Conservation (phyloP, 2,329 filamentous ascomycete genomes). For the Hypoxylon sp. region DNA sequence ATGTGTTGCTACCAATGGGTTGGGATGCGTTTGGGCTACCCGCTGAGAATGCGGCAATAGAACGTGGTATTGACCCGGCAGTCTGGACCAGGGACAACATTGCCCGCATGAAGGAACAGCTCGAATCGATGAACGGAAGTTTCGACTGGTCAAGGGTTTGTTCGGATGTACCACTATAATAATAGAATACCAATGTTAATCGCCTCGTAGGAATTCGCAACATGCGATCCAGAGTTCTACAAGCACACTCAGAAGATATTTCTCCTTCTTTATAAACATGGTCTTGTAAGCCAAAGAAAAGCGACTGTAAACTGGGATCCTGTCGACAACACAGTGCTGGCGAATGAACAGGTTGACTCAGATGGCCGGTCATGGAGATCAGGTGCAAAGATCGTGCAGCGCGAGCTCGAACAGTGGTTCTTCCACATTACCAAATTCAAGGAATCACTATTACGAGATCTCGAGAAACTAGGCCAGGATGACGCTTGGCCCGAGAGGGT, state of each 20-base stretch:
- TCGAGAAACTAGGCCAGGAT: constrained; percentile 74
- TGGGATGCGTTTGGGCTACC: constrained; percentile 95
- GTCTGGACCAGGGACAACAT: constrained; percentile 88
- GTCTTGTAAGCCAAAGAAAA: constrained; percentile 86
- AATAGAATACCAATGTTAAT: constrained; percentile 30
- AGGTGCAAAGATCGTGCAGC: constrained; percentile 85
- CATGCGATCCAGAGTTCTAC: constrained; percentile 88
- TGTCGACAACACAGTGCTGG: constrained; percentile 88
- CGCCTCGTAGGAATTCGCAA: constrained; percentile 78
- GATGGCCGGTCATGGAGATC: constrained; percentile 90
- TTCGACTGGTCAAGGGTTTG: constrained; percentile 88
- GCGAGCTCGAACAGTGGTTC: constrained; percentile 89
- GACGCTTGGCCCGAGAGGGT: constrained; percentile 87
- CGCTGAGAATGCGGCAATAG: constrained; percentile 91
- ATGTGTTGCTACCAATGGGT: constrained; percentile 90
- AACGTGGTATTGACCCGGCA: constrained; percentile 82
- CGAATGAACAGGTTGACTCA: constrained; percentile 93
- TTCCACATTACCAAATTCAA: constrained; percentile 86
- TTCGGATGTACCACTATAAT: constrained; percentile 46
- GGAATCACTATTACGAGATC: constrained; percentile 78
- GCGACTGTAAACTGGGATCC: constrained; percentile 93
- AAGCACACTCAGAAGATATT: constrained; percentile 92
- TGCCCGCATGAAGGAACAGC: constrained; percentile 84
- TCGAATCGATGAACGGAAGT: constrained; percentile 82
- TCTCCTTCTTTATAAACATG: constrained; percentile 79